Base-by-base conservation (phyloP, 108 stramenopile species). In the Fragilaria crotonensis region DNA sequence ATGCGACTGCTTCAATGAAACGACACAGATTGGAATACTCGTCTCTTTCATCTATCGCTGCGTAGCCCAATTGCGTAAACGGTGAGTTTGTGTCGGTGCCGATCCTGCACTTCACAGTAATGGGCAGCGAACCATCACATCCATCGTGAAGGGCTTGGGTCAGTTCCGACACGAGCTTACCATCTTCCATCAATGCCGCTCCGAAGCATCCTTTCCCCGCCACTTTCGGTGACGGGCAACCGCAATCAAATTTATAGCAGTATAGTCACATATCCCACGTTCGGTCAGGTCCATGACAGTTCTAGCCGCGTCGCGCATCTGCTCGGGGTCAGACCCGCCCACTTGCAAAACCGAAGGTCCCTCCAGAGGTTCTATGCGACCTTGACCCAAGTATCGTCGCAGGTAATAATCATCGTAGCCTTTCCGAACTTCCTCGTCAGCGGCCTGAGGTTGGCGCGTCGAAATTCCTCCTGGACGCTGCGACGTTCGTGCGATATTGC, bases 161-260 rank as follows among this genome's bases (percentile, higher is more conserved):
- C 32, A 95, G 63, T 9, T 89, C 79, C 4, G 76, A 64, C 0
- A 99, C 99, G 9, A 96, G 82, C 20, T 78, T 68, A 3, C 97
- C 84, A 21, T 91, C 81, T 19, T 89, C 85, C 99, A 99, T 99
- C 18, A 99, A 74, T 0, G 94, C 93, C 0, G 99, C 99, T 33
- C 99, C 99, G 60, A 99, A 99, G 45, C 91, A 93, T 47, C 96
- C 95, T 59, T 95, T 96, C 0, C 90, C 89, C 23, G 97, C 94
- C 0, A 99, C 99, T 61, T 90, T 86, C 33, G 97, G 95, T 33
- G 81, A 84, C 5, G 98, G 99, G 80, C 99, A 99, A 4, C 99
- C 99, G 56, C 96, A 96, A 64, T 99, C 36, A 99, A 61, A 76
- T 99, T 99, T 22, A 99, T 62, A 30, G 94, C 98, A 21, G 95